Evolutionary conservation across 1,284 basidiomycete genomes (phyloP).

Genomic region (Fomitopsis palustris): DNA sequence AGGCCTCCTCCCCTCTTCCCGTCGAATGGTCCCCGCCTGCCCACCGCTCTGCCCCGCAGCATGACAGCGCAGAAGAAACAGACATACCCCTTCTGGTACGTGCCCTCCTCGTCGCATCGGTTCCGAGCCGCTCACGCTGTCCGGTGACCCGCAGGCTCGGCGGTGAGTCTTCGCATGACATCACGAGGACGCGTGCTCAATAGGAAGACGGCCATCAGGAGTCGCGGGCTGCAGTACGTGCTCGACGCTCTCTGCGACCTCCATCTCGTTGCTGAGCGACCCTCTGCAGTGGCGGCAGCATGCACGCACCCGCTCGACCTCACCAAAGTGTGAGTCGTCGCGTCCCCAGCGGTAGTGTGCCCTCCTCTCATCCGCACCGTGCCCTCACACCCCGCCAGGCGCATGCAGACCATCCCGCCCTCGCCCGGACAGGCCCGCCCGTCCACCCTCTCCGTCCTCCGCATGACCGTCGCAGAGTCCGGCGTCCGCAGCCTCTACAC

Average conservation of each 20-base stretch:
- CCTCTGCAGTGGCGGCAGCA: slow-evolving; percentile 71
- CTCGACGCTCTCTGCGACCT: slow-evolving; percentile 5
- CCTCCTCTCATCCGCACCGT: neutral
- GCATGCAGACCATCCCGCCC: slow-evolving; percentile 71
- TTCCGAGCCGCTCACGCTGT: slow-evolving; percentile 5
- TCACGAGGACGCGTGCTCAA: neutral
- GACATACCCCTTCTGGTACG: slow-evolving; percentile 64
- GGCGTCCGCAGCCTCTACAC: slow-evolving; percentile 77
- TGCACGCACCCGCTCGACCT: slow-evolving; percentile 86
- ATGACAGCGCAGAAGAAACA: slow-evolving; percentile 28
- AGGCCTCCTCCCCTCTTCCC: neutral
- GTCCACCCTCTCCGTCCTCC: slow-evolving; percentile 57
- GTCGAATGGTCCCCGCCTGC: slow-evolving; percentile 4
- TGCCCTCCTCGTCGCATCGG: slow-evolving; percentile 4
- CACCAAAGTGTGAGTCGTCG: slow-evolving; percentile 71
- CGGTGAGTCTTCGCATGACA: slow-evolving; percentile 42
- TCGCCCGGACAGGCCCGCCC: slow-evolving; percentile 40
- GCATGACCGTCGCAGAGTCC: slow-evolving; percentile 50
- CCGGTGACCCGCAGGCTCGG: slow-evolving; percentile 53
- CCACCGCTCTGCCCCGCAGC: slow-evolving; percentile 5
- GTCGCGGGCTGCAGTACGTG: slow-evolving; percentile 73
- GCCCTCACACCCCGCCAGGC: slow-evolving; percentile 37
- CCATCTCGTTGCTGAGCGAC: slow-evolving; percentile 7
- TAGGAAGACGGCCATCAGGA: slow-evolving; percentile 36
- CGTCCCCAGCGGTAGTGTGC: neutral